phyloP scores from a whole-genome alignment of 768 basidiomycete species.

The Podaxis sp. region DNA sequence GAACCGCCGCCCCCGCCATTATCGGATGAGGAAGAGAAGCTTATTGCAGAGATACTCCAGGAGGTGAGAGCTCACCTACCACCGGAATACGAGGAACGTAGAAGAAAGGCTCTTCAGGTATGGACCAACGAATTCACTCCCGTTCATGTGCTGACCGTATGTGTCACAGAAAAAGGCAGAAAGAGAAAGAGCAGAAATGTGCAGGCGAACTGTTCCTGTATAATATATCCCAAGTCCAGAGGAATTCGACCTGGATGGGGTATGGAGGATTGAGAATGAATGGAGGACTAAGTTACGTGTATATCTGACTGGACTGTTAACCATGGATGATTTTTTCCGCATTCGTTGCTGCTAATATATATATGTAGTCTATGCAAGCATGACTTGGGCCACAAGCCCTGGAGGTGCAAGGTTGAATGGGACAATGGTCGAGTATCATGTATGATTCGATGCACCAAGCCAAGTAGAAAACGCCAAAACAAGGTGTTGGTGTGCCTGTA shows the following conservation, averaged over 20 bases:
- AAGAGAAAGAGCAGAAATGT: slow-evolving; percentile 22
- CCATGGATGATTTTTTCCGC: neutral
- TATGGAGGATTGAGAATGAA: neutral
- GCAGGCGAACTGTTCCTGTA: slow-evolving; percentile 3
- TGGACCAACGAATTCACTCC: neutral
- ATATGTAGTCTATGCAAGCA: neutral
- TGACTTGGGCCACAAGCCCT: neutral
- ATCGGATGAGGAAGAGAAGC: slow-evolving; percentile 26
- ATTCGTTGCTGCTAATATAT: slow-evolving; percentile 3
- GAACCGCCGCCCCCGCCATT: slow-evolving; percentile 17
- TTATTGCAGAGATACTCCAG: slow-evolving; percentile 51
- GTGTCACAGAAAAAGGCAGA: slow-evolving; percentile 26
- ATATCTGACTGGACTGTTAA: neutral
- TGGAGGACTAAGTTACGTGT: neutral
- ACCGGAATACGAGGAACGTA: slow-evolving; percentile 61
- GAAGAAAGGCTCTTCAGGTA: slow-evolving; percentile 48
- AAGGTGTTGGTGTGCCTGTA: no score
- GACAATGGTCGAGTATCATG: no score
- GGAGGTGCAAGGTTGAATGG: neutral
- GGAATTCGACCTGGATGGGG: neutral
- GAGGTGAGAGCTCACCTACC: slow-evolving; percentile 45
- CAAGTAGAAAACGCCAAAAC: no score
- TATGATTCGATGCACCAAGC: no score
- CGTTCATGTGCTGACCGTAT: neutral
- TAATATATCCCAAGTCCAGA: neutral